Evolutionary conservation across 108 stramenopile genomes (phyloP).

Genomic region (Craspedostauros australis): DNA sequence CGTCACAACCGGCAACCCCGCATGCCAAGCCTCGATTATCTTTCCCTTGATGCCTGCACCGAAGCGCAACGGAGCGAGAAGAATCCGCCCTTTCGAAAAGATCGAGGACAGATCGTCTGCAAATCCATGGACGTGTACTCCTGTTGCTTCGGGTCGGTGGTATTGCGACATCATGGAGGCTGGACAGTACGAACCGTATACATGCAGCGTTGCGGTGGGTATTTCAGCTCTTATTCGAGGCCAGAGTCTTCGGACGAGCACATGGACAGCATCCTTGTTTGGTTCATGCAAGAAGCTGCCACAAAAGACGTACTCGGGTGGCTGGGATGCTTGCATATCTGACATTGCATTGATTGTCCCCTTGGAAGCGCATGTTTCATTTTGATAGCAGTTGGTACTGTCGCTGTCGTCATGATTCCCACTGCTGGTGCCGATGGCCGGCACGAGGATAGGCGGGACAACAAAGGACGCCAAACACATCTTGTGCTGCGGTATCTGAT

Average conservation of each 20-base stretch:
- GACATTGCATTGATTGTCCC: too few species aligned
- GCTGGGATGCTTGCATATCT: not conserved
- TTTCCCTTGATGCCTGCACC: constrained; percentile 87
- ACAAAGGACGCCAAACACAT: constrained; percentile 55
- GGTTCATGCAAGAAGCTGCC: constrained; percentile 72
- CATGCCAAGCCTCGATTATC: constrained; percentile 72
- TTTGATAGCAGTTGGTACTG: not conserved
- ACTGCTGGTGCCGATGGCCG: too few species aligned
- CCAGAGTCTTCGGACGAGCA: constrained; percentile 49
- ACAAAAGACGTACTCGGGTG: constrained; percentile 27
- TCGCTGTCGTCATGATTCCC: not conserved
- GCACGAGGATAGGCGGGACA: constrained; percentile 5
- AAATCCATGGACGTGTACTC: constrained; percentile 59
- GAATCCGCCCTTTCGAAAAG: constrained; percentile 27
- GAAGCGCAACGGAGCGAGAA: constrained; percentile 74
- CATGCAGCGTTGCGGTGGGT: constrained; percentile 39
- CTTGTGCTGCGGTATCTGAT: constrained; percentile 30
- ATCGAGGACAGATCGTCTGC: constrained; percentile 26
- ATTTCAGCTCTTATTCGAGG: constrained; percentile 43
- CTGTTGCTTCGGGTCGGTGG: constrained; percentile 23
- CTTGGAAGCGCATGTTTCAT: not conserved
- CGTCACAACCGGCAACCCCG: constrained; percentile 70
- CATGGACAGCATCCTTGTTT: constrained; percentile 63
- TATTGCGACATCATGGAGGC: constrained; percentile 9
- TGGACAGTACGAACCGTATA: constrained; percentile 63